Evolutionary conservation across 2,329 filamentous ascomycete genomes (phyloP).

Genomic region (Neurospora sp.): DNA sequence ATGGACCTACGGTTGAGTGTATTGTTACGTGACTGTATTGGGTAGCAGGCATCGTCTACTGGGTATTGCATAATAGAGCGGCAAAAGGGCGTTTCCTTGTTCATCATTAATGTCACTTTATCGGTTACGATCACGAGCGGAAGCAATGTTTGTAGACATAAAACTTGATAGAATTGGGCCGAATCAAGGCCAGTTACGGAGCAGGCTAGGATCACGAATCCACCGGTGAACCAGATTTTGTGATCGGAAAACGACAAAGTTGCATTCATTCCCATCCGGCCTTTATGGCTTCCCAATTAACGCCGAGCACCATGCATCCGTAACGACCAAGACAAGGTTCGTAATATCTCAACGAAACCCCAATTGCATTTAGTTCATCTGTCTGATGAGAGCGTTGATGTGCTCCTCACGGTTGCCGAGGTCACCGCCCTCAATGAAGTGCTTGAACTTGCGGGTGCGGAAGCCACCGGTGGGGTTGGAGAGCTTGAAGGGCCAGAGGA

Average conservation of each 20-base stretch:
- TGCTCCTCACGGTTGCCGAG: slow-evolving; percentile 96
- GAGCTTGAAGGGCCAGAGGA: slow-evolving; percentile 99
- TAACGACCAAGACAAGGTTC: slow-evolving; percentile 18
- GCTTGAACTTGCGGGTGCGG: slow-evolving; percentile 95
- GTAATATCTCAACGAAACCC: slow-evolving; percentile 17
- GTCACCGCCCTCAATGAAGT: slow-evolving; percentile 98
- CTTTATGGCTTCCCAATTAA: slow-evolving; percentile 22
- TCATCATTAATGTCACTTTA: background rate
- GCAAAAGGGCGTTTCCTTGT: background rate
- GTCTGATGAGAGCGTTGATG: slow-evolving; percentile 91
- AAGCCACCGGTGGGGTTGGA: slow-evolving; percentile 97
- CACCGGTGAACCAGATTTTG: slow-evolving; percentile 11
- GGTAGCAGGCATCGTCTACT: background rate
- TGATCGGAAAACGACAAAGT: slow-evolving; percentile 15
- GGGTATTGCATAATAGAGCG: background rate
- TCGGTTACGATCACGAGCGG: background rate
- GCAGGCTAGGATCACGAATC: slow-evolving; percentile 13
- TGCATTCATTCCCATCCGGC: slow-evolving; percentile 24
- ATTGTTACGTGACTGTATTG: background rate
- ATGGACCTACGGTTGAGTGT: background rate
- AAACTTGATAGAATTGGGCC: slow-evolving; percentile 15
- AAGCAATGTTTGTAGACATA: background rate
- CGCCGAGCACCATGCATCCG: slow-evolving; percentile 25
- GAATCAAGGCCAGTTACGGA: slow-evolving; percentile 9
- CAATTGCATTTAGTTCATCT: slow-evolving; percentile 75